These are phyloP conservation scores for Inga leiocalycina DNA, from an alignment of 306 rosid species.

Conservation along the genomic window DNA sequence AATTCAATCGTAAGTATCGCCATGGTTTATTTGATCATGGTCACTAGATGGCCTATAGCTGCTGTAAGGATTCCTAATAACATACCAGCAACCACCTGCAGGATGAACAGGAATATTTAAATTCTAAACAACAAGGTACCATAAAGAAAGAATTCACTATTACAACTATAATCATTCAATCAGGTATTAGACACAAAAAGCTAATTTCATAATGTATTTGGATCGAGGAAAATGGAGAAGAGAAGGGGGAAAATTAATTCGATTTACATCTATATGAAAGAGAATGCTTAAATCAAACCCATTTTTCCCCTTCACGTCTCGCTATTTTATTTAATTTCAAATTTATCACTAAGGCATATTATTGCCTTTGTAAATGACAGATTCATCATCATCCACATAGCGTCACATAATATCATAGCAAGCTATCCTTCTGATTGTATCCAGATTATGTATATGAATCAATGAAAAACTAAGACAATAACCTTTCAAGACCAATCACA, in stretches of 20 bases:
- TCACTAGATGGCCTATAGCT: constrained; percentile 56
- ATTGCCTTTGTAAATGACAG: neutral
- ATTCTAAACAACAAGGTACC: constrained; percentile 2
- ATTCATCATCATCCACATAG: neutral
- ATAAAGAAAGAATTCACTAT: constrained; percentile 3
- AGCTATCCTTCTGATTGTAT: neutral
- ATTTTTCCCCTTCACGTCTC: neutral
- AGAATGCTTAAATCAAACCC: neutral
- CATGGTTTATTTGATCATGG: constrained; percentile 33
- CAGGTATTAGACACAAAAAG: neutral
- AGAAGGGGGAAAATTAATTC: neutral
- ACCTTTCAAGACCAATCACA: neutral
- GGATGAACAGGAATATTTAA: constrained; percentile 29
- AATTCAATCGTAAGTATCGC: constrained; percentile 38
- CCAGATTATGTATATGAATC: neutral
- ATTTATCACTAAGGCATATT: neutral
- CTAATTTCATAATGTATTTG: neutral
- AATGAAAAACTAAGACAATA: neutral
- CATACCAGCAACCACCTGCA: constrained; percentile 93
- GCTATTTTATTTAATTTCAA: neutral
- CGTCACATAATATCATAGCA: neutral
- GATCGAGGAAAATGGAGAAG: neutral
- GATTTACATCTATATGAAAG: neutral
- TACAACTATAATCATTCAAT: neutral
- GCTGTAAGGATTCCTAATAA: constrained; percentile 75